These are phyloP conservation scores for Phytopythium delawarense DNA, from an alignment of 352 stramenopile species.

Conservation along the genomic window DNA sequence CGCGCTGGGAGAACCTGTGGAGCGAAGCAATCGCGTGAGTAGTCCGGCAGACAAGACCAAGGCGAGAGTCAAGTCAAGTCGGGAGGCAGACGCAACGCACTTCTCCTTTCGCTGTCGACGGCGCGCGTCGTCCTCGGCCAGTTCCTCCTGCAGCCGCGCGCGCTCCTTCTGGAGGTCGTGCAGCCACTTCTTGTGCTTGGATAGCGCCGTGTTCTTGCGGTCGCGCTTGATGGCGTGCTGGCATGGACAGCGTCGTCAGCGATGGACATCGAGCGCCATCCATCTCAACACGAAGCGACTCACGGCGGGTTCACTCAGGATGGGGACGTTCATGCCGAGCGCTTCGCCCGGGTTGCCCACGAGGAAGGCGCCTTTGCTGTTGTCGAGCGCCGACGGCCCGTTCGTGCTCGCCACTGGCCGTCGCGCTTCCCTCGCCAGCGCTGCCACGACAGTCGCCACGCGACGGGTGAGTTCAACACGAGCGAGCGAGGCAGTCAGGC, in stretches of 20 bases:
- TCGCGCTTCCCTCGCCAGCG: constrained; percentile 49
- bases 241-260: background rate
- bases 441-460: constrained; percentile 15
- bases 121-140: constrained; percentile 66
- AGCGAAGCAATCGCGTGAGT: background rate
- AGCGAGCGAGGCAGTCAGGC: background rate
- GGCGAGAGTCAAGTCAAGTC: background rate
- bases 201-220: constrained; percentile 90
- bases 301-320: constrained; percentile 64
- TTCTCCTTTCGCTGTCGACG: constrained; percentile 63
- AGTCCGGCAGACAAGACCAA: background rate
- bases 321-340: constrained; percentile 78
- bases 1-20: constrained; percentile 58
- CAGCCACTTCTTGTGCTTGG: constrained; percentile 93
- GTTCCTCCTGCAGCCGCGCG: constrained; percentile 70
- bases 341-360: constrained; percentile 60
- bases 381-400: constrained; percentile 18
- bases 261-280: background rate
- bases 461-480: background rate
- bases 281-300: constrained; percentile 9
- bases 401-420: constrained; percentile 24
- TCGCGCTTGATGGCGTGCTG: constrained; percentile 80
- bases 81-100: constrained; percentile 14
- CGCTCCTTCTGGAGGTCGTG: constrained; percentile 91
- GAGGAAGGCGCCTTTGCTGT: constrained; percentile 70